Percentiles rank a stretch among this genome's conserved stretches.
These are phyloP conservation scores for Lantana camara DNA, from an alignment of 257 asterid species.

Conservation along the genomic window DNA sequence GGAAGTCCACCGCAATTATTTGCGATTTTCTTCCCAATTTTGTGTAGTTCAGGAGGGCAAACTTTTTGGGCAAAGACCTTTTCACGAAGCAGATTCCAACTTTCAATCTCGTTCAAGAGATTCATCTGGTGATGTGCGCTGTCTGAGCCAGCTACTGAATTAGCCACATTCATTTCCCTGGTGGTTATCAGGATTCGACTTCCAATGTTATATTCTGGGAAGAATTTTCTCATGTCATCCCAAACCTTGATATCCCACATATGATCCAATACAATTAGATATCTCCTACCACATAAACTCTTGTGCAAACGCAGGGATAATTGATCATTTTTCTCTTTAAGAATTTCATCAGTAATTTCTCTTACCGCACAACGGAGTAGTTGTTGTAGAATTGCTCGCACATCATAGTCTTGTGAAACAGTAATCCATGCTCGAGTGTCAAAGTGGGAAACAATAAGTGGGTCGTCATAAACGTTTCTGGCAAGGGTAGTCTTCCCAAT, in stretches of 20 bases:
- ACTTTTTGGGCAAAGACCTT: neutral
- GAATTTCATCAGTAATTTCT: neutral
- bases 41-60: neutral
- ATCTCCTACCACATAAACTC: neutral
- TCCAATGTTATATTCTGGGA: neutral
- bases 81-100: neutral
- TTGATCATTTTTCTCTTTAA: neutral
- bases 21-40: neutral
- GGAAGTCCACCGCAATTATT: neutral
- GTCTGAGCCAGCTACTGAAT: neutral
- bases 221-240: neutral
- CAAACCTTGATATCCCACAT: neutral
- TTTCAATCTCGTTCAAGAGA: neutral
- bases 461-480: neutral
- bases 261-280: neutral
- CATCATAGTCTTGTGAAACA: neutral
- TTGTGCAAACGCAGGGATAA: neutral
- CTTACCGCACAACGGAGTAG: neutral
- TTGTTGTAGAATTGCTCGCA: neutral
- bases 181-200: neutral
- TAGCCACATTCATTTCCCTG: neutral
- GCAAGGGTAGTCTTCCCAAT: neutral
- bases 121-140: neutral
- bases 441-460: neutral
- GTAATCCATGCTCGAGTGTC: neutral